A percentile compares a stretch with the other conserved stretches of the same genome.
Conservation (phyloP, 345 rosid species). For the Citrus reticulata region DNA sequence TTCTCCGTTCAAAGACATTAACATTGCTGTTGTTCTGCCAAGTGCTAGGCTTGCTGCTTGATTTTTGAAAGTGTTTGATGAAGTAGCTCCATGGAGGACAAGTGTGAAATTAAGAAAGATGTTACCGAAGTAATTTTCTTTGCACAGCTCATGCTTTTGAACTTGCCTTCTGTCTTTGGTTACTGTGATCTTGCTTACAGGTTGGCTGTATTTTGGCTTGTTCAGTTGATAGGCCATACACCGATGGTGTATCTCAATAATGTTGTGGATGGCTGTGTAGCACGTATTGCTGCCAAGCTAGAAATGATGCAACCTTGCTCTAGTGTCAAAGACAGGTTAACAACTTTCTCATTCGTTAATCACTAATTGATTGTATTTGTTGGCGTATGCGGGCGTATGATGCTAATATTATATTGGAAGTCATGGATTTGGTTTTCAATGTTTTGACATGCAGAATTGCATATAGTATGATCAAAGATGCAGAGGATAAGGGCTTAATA, state of each 20-base stretch:
- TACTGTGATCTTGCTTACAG: neutral
- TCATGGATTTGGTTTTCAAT: neutral
- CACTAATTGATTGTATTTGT: neutral
- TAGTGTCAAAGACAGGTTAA: slow-evolving; percentile 55
- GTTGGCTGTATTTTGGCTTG: neutral
- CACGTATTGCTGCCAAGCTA: slow-evolving; percentile 65
- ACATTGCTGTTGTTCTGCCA: neutral
- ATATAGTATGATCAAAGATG: slow-evolving; percentile 63
- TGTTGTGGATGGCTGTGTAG: slow-evolving; percentile 55
- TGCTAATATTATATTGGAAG: neutral
- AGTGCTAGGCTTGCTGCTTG: neutral
- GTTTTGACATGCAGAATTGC: slow-evolving; percentile 31
- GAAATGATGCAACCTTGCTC: slow-evolving; percentile 53
- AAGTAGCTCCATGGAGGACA: slow-evolving; percentile 27
- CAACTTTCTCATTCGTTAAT: neutral
- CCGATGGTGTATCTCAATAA: slow-evolving; percentile 65
- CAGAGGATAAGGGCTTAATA: slow-evolving; percentile 64
- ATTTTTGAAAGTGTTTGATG: neutral
- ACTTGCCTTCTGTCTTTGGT: neutral
- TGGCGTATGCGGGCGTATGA: neutral
- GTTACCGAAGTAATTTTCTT: slow-evolving; percentile 41
- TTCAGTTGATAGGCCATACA: slow-evolving; percentile 59
- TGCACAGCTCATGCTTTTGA: neutral
- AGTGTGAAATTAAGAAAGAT: slow-evolving; percentile 49
- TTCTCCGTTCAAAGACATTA: neutral